Evolutionary conservation across 2,329 filamentous ascomycete species (phyloP).

Genomic region (Clonostachys sp.): DNA sequence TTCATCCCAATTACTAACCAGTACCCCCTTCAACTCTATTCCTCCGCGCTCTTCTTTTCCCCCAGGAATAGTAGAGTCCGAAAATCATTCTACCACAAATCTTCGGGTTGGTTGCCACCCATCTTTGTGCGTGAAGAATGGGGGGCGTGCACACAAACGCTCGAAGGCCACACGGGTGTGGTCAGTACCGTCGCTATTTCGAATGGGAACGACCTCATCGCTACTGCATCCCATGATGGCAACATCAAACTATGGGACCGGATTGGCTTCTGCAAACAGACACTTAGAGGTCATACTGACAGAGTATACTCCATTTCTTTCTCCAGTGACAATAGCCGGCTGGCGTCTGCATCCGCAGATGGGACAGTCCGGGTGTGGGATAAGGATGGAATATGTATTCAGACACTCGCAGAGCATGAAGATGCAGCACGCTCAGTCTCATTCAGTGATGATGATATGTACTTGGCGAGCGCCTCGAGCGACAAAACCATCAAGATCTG

Average conservation of each 20-base stretch:
- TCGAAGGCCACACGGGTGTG: not conserved
- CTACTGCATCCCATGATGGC: too few species aligned
- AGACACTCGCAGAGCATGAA: not conserved
- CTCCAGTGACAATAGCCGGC: too few species aligned
- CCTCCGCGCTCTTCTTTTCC: conserved; percentile 13
- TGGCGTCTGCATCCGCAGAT: not conserved
- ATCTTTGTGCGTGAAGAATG: conserved; percentile 6
- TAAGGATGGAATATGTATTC: not conserved
- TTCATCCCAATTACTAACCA: not conserved
- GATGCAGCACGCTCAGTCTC: not conserved
- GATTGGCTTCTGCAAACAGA: too few species aligned
- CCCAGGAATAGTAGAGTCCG: conserved; percentile 11
- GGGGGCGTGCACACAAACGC: conserved; percentile 8
- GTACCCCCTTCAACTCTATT: conserved; percentile 17
- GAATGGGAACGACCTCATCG: not conserved
- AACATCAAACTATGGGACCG: too few species aligned
- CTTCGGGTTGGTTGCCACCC: conserved; percentile 8
- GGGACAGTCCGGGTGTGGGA: not conserved
- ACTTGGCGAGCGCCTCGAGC: not conserved
- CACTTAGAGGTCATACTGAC: too few species aligned
- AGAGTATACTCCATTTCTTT: too few species aligned
- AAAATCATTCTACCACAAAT: conserved; percentile 3
- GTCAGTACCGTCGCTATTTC: not conserved
- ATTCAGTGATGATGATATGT: not conserved
- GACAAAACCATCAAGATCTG: not conserved